phyloP scores from a whole-genome alignment of 116 monocot genomes.

The Dioscorea cayenensis region DNA sequence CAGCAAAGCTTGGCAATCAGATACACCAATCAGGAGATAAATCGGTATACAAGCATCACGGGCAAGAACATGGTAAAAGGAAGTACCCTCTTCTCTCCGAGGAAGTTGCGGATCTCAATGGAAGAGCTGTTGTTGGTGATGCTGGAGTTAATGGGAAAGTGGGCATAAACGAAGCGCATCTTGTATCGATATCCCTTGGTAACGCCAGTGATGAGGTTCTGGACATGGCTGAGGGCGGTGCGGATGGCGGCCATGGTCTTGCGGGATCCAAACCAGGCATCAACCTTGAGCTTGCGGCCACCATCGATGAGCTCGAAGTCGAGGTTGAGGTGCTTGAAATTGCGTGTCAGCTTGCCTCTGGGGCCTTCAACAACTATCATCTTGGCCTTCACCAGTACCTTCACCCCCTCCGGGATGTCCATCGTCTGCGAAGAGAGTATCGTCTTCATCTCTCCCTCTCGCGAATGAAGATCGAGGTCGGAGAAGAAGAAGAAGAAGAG shows the following conservation, averaged over 20 bases:
- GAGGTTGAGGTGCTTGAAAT: constrained; percentile 56
- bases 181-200: constrained; percentile 55
- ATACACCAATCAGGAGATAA: too few species aligned
- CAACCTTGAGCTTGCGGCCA: constrained; percentile 34
- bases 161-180: constrained; percentile 57
- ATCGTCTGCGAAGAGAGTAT: constrained; percentile 36
- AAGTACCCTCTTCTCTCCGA: constrained; percentile 63
- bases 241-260: constrained; percentile 44
- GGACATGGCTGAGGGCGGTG: constrained; percentile 42
- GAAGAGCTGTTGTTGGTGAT: constrained; percentile 30
- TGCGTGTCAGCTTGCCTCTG: constrained; percentile 41
- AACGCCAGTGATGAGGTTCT: constrained; percentile 48
- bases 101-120: constrained; percentile 76
- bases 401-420: constrained; percentile 43
- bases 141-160: constrained; percentile 57
- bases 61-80: not conserved
- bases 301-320: constrained; percentile 36
- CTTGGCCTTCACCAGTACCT: constrained; percentile 33
- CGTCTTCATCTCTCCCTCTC: constrained; percentile 31
- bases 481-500: too few species aligned
- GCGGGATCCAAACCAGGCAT: constrained; percentile 41
- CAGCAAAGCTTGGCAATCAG: too few species aligned
- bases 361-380: constrained; percentile 35
- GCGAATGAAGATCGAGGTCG: too few species aligned
- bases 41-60: too few species aligned